phyloP scores from a whole-genome alignment of 2,329 filamentous ascomycete genomes.

The Microdochium bolleyi region DNA sequence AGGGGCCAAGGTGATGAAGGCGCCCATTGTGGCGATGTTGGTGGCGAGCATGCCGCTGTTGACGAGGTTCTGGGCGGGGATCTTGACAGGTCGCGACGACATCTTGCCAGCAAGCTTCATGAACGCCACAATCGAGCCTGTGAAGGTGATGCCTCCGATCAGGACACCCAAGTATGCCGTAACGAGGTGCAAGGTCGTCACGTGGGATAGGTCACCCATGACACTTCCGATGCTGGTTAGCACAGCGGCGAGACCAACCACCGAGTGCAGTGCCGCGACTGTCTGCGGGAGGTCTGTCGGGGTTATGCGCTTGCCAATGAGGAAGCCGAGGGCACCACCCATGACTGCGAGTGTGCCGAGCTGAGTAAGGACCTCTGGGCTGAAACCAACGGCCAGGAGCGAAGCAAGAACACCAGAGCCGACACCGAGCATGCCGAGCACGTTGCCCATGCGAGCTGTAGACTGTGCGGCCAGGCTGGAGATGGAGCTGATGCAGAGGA shows the following conservation, averaged over 20 bases:
- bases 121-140: slow-evolving; percentile 83
- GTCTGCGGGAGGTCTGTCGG: slow-evolving; percentile 85
- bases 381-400: slow-evolving; percentile 72
- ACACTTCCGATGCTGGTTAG: slow-evolving; percentile 84
- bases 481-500: slow-evolving; percentile 79
- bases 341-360: slow-evolving; percentile 69
- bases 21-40: slow-evolving; percentile 77
- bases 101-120: slow-evolving; percentile 78
- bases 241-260: slow-evolving; percentile 82
- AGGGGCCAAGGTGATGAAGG: slow-evolving; percentile 74
- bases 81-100: slow-evolving; percentile 65
- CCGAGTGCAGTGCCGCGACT: slow-evolving; percentile 80
- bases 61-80: slow-evolving; percentile 68
- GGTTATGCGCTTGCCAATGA: slow-evolving; percentile 81
- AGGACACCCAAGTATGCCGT: slow-evolving; percentile 81
- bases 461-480: slow-evolving; percentile 74
- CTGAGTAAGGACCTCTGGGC: slow-evolving; percentile 69
- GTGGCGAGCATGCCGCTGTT: slow-evolving; percentile 68
- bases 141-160: slow-evolving; percentile 85
- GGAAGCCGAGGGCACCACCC: slow-evolving; percentile 58
- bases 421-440: slow-evolving; percentile 81
- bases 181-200: slow-evolving; percentile 74
- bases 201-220: slow-evolving; percentile 61
- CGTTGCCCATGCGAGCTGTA: slow-evolving; percentile 78
- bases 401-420: slow-evolving; percentile 77